Evolutionary conservation across 495 filamentous ascomycete genomes (phyloP).

Genomic region (Aspergillus ellipticus): DNA sequence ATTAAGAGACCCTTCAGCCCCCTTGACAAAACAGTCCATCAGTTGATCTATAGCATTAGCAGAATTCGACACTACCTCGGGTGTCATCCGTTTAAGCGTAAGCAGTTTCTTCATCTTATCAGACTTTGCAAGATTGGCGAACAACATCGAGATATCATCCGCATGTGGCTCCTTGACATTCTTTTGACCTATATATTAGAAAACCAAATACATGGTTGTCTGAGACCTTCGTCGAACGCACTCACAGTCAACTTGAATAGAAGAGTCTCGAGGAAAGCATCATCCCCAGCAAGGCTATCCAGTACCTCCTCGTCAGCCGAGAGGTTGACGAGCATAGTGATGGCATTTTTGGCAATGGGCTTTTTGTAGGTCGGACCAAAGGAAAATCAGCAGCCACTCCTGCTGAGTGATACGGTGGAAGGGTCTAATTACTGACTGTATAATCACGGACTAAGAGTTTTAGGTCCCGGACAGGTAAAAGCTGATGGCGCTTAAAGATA

Average conservation of each 20-base stretch:
- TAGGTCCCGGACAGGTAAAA: slow-evolving; percentile 79
- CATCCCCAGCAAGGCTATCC: slow-evolving; percentile 68
- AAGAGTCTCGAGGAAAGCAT: slow-evolving; percentile 72
- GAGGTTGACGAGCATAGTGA: slow-evolving; percentile 90
- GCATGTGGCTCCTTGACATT: slow-evolving; percentile 67
- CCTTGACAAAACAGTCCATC: slow-evolving; percentile 93
- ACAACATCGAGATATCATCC: slow-evolving; percentile 81
- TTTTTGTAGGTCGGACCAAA: slow-evolving; percentile 27
- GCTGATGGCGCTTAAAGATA: slow-evolving; percentile 77
- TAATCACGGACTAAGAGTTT: slow-evolving; percentile 86
- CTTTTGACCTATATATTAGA: slow-evolving; percentile 27
- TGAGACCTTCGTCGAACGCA: slow-evolving; percentile 13
- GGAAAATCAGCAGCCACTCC: neutral
- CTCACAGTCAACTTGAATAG: slow-evolving; percentile 72
- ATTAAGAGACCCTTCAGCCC: slow-evolving; percentile 76
- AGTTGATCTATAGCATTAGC: slow-evolving; percentile 79
- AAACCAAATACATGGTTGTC: too few relatives aligned
- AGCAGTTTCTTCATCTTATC: slow-evolving; percentile 65
- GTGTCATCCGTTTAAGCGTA: slow-evolving; percentile 56
- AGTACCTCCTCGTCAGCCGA: slow-evolving; percentile 73
- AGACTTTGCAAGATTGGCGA: slow-evolving; percentile 86
- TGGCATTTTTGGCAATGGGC: slow-evolving; percentile 87
- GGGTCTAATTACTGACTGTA: slow-evolving; percentile 48
- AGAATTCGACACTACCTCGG: slow-evolving; percentile 61
- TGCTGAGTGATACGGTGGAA: slow-evolving; percentile 1